Percentiles rank a stretch among this genome's conserved stretches.
phyloP scores from a whole-genome alignment of 192 early-diverging fungal genomes.

The Podochytrium sp. region DNA sequence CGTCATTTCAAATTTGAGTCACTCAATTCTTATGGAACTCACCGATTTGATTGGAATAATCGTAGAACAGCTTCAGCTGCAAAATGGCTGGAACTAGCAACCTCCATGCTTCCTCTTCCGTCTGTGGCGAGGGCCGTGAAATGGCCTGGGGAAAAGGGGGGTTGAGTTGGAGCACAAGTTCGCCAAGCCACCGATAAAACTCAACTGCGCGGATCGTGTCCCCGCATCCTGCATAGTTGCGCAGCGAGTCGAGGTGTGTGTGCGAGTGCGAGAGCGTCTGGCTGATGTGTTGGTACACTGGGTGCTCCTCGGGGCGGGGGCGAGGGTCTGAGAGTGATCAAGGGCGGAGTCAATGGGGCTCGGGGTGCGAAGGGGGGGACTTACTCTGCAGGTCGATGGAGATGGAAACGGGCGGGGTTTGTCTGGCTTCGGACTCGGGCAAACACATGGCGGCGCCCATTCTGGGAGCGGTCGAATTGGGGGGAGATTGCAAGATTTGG shows the following conservation, averaged over 20 bases:
- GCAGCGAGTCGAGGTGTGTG: conserved; percentile 57
- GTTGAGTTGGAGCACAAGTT: neutral
- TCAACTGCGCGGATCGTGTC: conserved; percentile 74
- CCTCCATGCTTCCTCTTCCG: conserved; percentile 89
- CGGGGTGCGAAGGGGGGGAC: neutral
- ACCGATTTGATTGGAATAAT: conserved; percentile 78
- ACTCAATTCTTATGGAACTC: no score
- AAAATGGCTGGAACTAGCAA: conserved; percentile 79
- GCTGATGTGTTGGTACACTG: conserved; percentile 61
- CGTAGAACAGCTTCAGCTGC: conserved; percentile 81
- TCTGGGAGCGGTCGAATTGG: no score
- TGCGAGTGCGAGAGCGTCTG: conserved; percentile 57
- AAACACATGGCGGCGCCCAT: conserved; percentile 20
- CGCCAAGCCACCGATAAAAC: neutral
- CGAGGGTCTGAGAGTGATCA: conserved; percentile 35
- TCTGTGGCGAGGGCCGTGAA: conserved; percentile 76
- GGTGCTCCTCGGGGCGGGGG: conserved; percentile 68
- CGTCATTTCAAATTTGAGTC: no score
- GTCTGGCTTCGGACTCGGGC: neutral
- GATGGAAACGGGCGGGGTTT: conserved; percentile 43
- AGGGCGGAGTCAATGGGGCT: neutral
- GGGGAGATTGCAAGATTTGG: no score
- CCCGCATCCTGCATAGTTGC: conserved; percentile 67
- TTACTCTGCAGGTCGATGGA: conserved; percentile 49
- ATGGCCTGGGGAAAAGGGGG: conserved; percentile 66